These are phyloP conservation scores for Tolypocladium album DNA, from an alignment of 2,329 filamentous ascomycete genomes.

Conservation along the genomic window DNA sequence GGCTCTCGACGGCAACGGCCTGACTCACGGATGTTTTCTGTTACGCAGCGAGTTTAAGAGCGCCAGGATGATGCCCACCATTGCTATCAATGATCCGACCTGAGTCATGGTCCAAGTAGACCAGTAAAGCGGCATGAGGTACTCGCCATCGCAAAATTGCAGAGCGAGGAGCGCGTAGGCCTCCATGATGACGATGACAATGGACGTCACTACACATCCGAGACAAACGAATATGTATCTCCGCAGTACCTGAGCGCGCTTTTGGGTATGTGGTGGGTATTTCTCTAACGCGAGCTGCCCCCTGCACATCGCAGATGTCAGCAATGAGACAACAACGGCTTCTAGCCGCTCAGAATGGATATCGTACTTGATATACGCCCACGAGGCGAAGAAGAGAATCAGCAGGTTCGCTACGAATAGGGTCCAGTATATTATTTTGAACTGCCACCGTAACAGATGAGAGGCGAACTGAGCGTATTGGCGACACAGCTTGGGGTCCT, in stretches of 20 bases:
- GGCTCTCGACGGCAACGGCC: background rate
- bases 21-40: conserved; percentile 38
- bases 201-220: conserved; percentile 32
- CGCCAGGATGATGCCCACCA: conserved; percentile 44
- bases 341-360: background rate
- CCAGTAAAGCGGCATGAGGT: conserved; percentile 50
- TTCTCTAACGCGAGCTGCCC: conserved; percentile 26
- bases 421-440: conserved; percentile 35
- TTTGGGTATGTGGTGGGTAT: conserved; percentile 16
- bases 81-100: conserved; percentile 46
- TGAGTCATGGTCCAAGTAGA: conserved; percentile 51
- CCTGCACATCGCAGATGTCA: conserved; percentile 9
- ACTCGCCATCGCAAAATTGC: conserved; percentile 50
- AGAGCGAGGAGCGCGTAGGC: conserved; percentile 41
- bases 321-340: background rate
- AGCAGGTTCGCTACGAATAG: conserved; percentile 32
- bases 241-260: conserved; percentile 17
- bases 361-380: conserved; percentile 28
- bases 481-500: conserved; percentile 20
- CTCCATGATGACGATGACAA: conserved; percentile 39
- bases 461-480: conserved; percentile 33
- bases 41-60: conserved; percentile 38
- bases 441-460: conserved; percentile 28
- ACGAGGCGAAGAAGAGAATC: conserved; percentile 33
- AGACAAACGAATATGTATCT: conserved; percentile 33